Evolutionary conservation across 495 filamentous ascomycete species (phyloP).

Genomic region (Penicillium silybi): DNA sequence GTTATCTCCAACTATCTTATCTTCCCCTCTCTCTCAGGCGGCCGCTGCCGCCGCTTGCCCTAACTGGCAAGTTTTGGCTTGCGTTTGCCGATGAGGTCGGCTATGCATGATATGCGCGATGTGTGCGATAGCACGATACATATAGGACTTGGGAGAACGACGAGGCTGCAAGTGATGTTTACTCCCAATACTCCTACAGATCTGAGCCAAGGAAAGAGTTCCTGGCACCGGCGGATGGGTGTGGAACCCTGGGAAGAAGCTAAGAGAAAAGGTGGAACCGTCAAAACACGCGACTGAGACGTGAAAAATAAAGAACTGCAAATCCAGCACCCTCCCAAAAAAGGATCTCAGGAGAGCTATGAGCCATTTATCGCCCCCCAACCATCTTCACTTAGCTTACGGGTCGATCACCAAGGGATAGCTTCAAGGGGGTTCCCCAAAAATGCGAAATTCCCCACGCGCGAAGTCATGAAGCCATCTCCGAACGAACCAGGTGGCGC

Average conservation of each 20-base stretch:
- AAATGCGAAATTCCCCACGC: conserved; percentile 5
- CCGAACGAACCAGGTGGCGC: conserved; percentile 2
- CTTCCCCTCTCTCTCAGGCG: conserved; percentile 5
- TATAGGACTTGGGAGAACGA: background rate
- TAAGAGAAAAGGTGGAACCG: conserved; percentile 8
- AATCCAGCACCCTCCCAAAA: background rate
- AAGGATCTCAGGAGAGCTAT: background rate
- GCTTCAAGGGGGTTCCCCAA: background rate
- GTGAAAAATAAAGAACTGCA: background rate
- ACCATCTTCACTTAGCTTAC: background rate
- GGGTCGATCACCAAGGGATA: conserved; percentile 2
- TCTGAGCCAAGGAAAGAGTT: conserved; percentile 1
- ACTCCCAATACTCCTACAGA: background rate
- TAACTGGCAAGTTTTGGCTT: conserved; percentile 4
- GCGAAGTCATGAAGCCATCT: background rate
- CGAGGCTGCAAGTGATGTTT: background rate
- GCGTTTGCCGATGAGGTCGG: conserved; percentile 16
- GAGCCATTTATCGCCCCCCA: background rate
- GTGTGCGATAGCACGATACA: background rate
- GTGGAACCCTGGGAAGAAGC: conserved; percentile 10
- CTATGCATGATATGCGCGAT: background rate
- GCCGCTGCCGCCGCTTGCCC: conserved; percentile 11
- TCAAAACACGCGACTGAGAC: background rate
- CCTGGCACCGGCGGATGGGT: background rate
- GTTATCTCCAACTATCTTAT: conserved; percentile 6